These are phyloP conservation scores for Chenopodium album DNA, from an alignment of 148 eudicot genomes.

Conservation along the genomic window DNA sequence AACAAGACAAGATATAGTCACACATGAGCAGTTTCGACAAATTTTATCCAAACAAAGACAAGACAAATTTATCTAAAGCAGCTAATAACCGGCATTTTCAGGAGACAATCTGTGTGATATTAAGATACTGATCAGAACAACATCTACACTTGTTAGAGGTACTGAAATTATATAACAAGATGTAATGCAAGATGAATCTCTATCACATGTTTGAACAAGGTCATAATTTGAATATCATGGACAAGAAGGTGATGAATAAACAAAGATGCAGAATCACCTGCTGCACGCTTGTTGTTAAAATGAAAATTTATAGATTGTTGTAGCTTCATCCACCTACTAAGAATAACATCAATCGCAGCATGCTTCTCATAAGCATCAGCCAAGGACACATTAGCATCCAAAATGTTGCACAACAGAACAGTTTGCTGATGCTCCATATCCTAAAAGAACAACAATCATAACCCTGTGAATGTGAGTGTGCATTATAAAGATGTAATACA, in stretches of 20 bases:
- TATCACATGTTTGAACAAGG: no score
- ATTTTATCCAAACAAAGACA: no score
- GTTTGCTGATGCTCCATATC: constrained; percentile 77
- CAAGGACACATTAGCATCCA: constrained; percentile 60
- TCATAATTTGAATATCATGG: no score
- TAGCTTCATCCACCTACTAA: constrained; percentile 61
- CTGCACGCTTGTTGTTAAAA: constrained; percentile 69
- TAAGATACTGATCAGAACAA: no score
- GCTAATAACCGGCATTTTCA: no score
- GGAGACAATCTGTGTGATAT: no score
- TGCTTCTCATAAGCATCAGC: constrained; percentile 51
- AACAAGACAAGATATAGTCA: neutral
- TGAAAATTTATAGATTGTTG: constrained; percentile 74
- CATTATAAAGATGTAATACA: no score
- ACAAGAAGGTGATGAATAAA: neutral
- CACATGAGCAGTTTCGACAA: neutral
- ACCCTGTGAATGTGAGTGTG: no score
- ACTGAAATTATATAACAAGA: no score
- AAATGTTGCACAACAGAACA: constrained; percentile 57
- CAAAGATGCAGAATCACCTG: constrained; percentile 41
- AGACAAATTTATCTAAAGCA: neutral
- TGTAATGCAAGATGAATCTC: no score
- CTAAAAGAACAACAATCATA: constrained; percentile 15
- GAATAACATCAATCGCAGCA: constrained; percentile 38
- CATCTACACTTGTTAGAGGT: no score